Base-by-base conservation (phyloP, 2,329 filamentous ascomycete species). In the Knufia fluminis region DNA sequence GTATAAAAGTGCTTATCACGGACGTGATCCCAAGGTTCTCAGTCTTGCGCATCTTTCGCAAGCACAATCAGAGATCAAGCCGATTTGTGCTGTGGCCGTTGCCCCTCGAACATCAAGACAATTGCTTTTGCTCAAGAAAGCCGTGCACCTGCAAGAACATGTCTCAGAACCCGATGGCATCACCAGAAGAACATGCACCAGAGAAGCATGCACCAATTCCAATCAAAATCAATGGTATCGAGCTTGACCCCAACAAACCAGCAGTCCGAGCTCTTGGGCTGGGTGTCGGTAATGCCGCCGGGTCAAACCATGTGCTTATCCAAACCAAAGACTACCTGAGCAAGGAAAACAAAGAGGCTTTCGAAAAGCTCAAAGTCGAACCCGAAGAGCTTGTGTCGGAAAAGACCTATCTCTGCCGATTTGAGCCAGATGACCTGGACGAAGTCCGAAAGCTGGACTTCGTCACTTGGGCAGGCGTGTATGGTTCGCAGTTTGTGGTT, bases 351-450 rank as follows among this genome's bases (percentile, higher is more conserved):
- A 46, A 46, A 19, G 20, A 46, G 19, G 42, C 7, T 6, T 24
- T 46, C 17, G 19, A 23, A 16, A 24, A 46, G 12, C 10, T 10
- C 22, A 33, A 46, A 12, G 42, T 46, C 32, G 42, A 23, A 14
- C 9, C 32, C 6, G 16, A 31, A 20, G 42, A 46, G 19, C 26
- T 26, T 12, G 26, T 46, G 4, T 28, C 42, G 14, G 26, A 46
- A 4, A 46, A 46, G 20, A 46, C 22, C 10, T 46, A 46, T 20
- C 22, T 46, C 22, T 46, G 42, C 20, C 42, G 42, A 14, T 46
- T 26, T 33, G 26, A 46, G 14, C 42, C 42, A 9, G 22, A 33
- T 7, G 19, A 33, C 19, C 22, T 46, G 12, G 42, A 19, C 12
- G n/a, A 23, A 8, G 42, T 46, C 17, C 42, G 42, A 4, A 33